These are phyloP conservation scores for Biscogniauxia mediterranea DNA, from an alignment of 2,329 filamentous ascomycete genomes.

Conservation along the genomic window DNA sequence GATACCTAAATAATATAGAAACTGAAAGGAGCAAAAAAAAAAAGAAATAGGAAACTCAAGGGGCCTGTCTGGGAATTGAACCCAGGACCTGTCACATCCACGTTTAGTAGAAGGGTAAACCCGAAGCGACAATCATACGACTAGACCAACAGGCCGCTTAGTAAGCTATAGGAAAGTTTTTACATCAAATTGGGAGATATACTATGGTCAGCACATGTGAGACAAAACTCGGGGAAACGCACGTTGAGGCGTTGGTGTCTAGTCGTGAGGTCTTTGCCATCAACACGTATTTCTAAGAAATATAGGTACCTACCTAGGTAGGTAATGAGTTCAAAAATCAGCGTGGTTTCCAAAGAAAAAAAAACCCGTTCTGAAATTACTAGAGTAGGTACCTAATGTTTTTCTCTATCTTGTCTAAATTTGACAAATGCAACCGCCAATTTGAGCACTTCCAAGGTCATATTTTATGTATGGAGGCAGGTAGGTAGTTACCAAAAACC, in stretches of 20 bases:
- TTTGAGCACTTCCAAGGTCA: background rate
- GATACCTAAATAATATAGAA: no score
- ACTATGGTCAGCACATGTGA: background rate
- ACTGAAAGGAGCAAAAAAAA: no score
- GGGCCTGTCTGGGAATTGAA: no score
- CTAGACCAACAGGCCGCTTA: background rate
- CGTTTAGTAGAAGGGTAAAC: background rate
- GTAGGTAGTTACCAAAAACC: no score
- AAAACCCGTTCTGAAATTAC: background rate
- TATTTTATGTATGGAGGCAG: no score
- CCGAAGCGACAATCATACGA: background rate
- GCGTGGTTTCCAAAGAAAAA: background rate
- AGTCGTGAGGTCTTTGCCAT: no score
- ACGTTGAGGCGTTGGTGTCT: no score
- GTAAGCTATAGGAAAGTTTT: background rate
- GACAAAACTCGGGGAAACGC: background rate
- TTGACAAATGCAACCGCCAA: background rate
- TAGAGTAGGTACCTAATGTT: background rate
- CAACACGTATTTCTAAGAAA: background rate
- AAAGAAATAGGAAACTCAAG: no score
- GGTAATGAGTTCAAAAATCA: no score
- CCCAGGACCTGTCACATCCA: background rate
- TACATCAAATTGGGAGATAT: background rate
- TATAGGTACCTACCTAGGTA: no score
- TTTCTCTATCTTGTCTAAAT: background rate